Percentiles rank a stretch among this genome's conserved stretches.
phyloP scores from a whole-genome alignment of 2,329 filamentous ascomycete genomes.

The Cercospora sojina region DNA sequence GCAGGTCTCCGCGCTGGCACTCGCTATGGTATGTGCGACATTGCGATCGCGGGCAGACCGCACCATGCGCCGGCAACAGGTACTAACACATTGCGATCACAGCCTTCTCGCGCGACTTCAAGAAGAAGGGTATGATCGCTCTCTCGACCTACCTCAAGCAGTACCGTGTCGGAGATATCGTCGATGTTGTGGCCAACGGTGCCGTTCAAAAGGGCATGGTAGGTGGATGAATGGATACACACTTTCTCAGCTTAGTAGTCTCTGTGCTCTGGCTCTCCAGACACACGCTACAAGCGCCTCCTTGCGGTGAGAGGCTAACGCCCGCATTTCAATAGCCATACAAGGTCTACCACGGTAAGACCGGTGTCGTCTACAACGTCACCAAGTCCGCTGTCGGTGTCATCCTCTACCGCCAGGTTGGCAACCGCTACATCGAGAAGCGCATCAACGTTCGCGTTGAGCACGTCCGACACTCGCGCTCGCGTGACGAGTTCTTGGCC shows the following conservation, averaged over 20 bases:
- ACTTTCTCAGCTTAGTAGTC: slow-evolving; percentile 15
- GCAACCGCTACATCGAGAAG: slow-evolving; percentile 99
- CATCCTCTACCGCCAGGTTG: slow-evolving; percentile 99
- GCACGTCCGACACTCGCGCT: slow-evolving; percentile 93
- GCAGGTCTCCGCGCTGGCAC: slow-evolving; percentile 48
- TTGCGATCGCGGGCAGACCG: slow-evolving; percentile 5
- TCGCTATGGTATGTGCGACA: slow-evolving; percentile 41
- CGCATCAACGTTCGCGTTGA: slow-evolving; percentile 98
- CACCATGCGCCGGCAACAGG: slow-evolving; percentile 6
- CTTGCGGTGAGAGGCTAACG: slow-evolving; percentile 18
- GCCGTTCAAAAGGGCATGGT: slow-evolving; percentile 90
- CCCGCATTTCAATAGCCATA: slow-evolving; percentile 59
- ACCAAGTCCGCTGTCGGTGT: slow-evolving; percentile 96
- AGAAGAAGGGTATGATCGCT: slow-evolving; percentile 90
- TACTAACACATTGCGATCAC: slow-evolving; percentile 23
- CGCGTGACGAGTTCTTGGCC: slow-evolving; percentile 92
- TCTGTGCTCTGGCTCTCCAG: slow-evolving; percentile 15
- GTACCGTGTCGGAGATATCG: slow-evolving; percentile 98
- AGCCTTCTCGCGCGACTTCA: slow-evolving; percentile 88
- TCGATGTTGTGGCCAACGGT: slow-evolving; percentile 98
- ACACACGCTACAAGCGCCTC: slow-evolving; percentile 17
- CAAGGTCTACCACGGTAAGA: slow-evolving; percentile 99
- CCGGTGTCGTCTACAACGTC: slow-evolving; percentile 72
- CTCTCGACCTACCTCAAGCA: slow-evolving; percentile 91
- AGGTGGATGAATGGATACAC: slow-evolving; percentile 46